Base-by-base conservation (phyloP, 2,329 filamentous ascomycete species). In the Truncatella angustata region DNA sequence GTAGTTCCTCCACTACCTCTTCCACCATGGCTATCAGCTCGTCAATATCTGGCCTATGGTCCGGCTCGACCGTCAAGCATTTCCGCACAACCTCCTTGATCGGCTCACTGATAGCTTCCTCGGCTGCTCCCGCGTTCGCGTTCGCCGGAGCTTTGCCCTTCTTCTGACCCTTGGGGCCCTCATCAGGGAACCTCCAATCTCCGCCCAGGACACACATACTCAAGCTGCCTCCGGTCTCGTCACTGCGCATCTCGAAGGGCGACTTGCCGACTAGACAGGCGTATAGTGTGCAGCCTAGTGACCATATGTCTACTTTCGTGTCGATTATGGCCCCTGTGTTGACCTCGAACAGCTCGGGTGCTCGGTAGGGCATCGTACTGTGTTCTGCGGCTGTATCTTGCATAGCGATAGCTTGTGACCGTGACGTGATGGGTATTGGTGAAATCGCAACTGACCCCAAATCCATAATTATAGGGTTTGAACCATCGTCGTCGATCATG, bases 291-390 rank as follows among this genome's bases (percentile, higher is more conserved):
- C 94, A 97, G 48, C 94, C 94, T 20, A 99, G 75, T 14, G 90
- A 96, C 94, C 94, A 99, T 59, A 99, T 96, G 70, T 99, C 94
- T 36, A 96, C 91, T 68, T 97, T 97, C 11, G 92, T 96, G 71
- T 97, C 94, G 65, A 99, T 88, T 47, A 91, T 84, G 45, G 87
- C 86, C 56, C 90, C 93, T 3, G 91, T 97, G 73, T 96, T 96
- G 52, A 97, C 94, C 69, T 99, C 94, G 71, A 99, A 99, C 55
- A 99, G 85, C 72, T 99, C 94, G 0, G 94, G 94, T 1, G 94
- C 94, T 54, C 94, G 91, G 74, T 99, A 99, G 0, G 94, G 92
- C 93, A 99, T 97, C 36, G 94, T 99, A 58, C 87, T 93, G 77
- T 97, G 93, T 70, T 99, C 94, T 50, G 93, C 94, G 20, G 94